phyloP scores from a whole-genome alignment of 2,329 filamentous ascomycete genomes.

The Talaromyces sp. region DNA sequence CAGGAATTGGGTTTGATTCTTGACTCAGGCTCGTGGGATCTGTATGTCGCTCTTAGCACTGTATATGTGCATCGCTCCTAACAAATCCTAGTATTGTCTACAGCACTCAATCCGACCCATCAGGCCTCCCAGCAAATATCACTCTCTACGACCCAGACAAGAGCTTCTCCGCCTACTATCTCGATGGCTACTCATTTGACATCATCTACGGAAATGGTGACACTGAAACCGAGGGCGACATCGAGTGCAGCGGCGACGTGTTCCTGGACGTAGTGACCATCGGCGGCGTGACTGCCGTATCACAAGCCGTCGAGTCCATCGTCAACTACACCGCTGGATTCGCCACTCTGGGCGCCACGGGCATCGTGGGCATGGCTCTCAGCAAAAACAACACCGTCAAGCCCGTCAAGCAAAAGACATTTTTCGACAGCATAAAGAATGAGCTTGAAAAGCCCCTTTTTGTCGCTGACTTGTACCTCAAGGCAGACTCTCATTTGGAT shows the following conservation, averaged over 20 bases:
- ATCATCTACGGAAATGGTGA: conserved; percentile 69
- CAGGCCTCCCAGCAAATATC: conserved; percentile 51
- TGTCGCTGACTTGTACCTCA: conserved; percentile 64
- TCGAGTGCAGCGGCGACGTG: conserved; percentile 65
- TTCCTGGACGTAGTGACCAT: conserved; percentile 67
- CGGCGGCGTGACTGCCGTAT: conserved; percentile 60
- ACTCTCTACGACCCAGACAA: conserved; percentile 55
- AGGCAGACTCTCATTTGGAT: conserved; percentile 62
- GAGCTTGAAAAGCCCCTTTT: conserved; percentile 65
- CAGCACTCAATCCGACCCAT: conserved; percentile 63
- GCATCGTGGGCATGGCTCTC: conserved; percentile 68
- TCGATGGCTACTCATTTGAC: conserved; percentile 56
- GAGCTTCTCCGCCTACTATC: conserved; percentile 51
- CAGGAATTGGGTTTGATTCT: conserved; percentile 63
- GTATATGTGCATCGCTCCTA: neutral
- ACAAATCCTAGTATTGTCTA: conserved; percentile 65
- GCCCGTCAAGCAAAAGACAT: conserved; percentile 65
- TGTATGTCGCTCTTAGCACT: conserved; percentile 43
- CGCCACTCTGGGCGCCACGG: conserved; percentile 63
- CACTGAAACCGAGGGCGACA: conserved; percentile 58
- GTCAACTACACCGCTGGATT: conserved; percentile 58
- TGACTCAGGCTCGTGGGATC: conserved; percentile 71
- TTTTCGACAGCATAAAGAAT: conserved; percentile 68
- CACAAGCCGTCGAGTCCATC: conserved; percentile 68
- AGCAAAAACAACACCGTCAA: conserved; percentile 63